Conservation (phyloP, 768 basidiomycete genomes). For the Artomyces pyxidatus region DNA sequence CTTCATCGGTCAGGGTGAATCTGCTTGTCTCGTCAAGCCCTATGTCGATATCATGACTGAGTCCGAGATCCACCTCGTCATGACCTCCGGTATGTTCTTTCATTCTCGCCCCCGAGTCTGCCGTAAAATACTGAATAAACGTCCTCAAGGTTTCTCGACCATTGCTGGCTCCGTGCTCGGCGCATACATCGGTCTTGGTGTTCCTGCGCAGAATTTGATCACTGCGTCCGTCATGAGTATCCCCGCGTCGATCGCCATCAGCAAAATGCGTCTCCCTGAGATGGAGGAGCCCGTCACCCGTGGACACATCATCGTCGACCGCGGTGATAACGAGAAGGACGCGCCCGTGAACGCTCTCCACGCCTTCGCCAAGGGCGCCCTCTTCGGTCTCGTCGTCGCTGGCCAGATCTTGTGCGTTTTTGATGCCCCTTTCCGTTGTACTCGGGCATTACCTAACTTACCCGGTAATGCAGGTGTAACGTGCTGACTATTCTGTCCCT, state of each 20-base stretch:
- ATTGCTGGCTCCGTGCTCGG: slow-evolving; percentile 86
- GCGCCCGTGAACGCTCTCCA: slow-evolving; percentile 74
- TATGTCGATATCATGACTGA: slow-evolving; percentile 81
- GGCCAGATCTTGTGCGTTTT: slow-evolving; percentile 88
- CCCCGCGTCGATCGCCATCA: slow-evolving; percentile 88
- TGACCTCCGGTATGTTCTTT: slow-evolving; percentile 63
- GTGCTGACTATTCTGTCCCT: slow-evolving; percentile 81
- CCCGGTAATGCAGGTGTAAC: slow-evolving; percentile 46
- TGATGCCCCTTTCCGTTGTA: slow-evolving; percentile 20
- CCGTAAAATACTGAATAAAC: too few species aligned
- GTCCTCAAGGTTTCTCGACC: slow-evolving; percentile 63
- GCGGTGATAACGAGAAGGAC: slow-evolving; percentile 50
- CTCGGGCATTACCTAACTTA: background rate
- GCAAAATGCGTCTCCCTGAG: slow-evolving; percentile 82
- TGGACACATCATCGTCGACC: slow-evolving; percentile 71
- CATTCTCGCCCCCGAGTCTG: too few species aligned
- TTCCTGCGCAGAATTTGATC: slow-evolving; percentile 71
- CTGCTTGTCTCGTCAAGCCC: slow-evolving; percentile 77
- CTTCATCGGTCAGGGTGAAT: slow-evolving; percentile 91
- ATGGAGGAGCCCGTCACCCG: slow-evolving; percentile 80
- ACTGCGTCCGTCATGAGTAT: slow-evolving; percentile 94
- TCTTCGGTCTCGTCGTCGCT: slow-evolving; percentile 80
- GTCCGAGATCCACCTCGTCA: slow-evolving; percentile 79
- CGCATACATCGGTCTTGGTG: slow-evolving; percentile 75
- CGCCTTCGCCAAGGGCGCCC: slow-evolving; percentile 79